Percentiles rank a stretch among this genome's conserved stretches.
phyloP scores from a whole-genome alignment of 768 basidiomycete species.

The Mycena amicta region DNA sequence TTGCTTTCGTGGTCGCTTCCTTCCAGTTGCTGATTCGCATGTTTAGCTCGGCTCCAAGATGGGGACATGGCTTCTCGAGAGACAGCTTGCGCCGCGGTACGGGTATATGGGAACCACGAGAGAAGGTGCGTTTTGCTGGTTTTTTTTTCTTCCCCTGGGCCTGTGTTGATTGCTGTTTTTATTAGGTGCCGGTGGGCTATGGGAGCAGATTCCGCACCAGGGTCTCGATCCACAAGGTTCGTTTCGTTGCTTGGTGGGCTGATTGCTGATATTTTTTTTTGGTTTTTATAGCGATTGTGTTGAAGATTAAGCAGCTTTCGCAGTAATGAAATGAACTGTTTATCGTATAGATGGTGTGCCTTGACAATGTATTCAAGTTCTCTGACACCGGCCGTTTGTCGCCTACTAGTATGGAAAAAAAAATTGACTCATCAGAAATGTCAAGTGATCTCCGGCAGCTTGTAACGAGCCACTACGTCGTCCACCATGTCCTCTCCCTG shows the following conservation, averaged over 20 bases:
- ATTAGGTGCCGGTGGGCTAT: slow-evolving; percentile 62
- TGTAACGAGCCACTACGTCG: too few species aligned
- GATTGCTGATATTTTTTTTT: slow-evolving; percentile 1
- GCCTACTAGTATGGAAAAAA: too few species aligned
- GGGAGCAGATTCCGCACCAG: slow-evolving; percentile 84
- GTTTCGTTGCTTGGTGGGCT: slow-evolving; percentile 26
- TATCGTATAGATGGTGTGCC: too few species aligned
- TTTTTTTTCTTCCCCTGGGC: slow-evolving; percentile 1
- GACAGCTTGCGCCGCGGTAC: slow-evolving; percentile 77
- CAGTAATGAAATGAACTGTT: background rate
- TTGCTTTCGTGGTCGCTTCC: background rate
- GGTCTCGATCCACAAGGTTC: slow-evolving; percentile 74
- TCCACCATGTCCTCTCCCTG: too few species aligned
- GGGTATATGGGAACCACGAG: slow-evolving; percentile 79
- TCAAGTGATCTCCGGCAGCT: too few species aligned
- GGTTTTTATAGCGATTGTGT: slow-evolving; percentile 44
- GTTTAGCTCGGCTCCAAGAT: slow-evolving; percentile 73
- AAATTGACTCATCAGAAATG: too few species aligned
- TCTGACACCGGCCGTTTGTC: too few species aligned
- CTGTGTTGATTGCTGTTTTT: background rate
- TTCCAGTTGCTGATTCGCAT: background rate
- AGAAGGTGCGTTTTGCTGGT: slow-evolving; percentile 53
- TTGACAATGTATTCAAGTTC: too few species aligned
- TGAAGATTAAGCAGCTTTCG: slow-evolving; percentile 51
- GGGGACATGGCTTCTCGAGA: slow-evolving; percentile 86